phyloP scores from a whole-genome alignment of 1,284 basidiomycete genomes.

The Microstroma glucosiphilum region DNA sequence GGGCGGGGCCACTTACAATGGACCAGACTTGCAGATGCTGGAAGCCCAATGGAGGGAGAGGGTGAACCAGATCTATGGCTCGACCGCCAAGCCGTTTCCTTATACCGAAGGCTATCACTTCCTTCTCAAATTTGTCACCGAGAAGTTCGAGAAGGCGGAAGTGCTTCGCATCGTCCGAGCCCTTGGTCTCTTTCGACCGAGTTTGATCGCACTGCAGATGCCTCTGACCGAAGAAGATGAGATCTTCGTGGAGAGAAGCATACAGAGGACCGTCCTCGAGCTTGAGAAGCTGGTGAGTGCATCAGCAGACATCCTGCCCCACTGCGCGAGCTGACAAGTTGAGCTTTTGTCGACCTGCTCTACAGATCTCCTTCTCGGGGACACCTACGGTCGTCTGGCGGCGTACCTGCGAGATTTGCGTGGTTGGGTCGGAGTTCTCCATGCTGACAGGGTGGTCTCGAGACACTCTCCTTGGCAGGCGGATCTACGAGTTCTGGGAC shows the following conservation, averaged over 20 bases:
- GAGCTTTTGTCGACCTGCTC: background rate
- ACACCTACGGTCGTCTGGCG: constrained; percentile 99
- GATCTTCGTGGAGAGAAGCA: constrained; percentile 82
- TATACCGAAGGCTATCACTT: constrained; percentile 51
- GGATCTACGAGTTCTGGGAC: constrained; percentile 50
- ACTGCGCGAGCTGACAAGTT: background rate
- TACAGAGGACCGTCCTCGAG: constrained; percentile 76
- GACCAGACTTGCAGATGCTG: background rate
- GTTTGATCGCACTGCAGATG: constrained; percentile 80
- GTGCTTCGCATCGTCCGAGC: constrained; percentile 88
- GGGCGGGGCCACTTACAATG: background rate
- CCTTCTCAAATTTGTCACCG: constrained; percentile 46
- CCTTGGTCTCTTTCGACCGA: constrained; percentile 87
- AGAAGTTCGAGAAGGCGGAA: constrained; percentile 76
- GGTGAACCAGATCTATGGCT: constrained; percentile 42
- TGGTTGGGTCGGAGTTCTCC: constrained; percentile 92
- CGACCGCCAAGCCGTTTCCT: constrained; percentile 39
- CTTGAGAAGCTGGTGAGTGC: constrained; percentile 12
- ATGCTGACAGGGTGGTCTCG: constrained; percentile 63
- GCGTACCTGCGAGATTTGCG: constrained; percentile 90
- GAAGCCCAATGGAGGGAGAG: constrained; percentile 33
- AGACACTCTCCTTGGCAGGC: constrained; percentile 42
- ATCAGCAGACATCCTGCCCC: background rate
- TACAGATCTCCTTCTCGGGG: constrained; percentile 78
- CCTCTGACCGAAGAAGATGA: constrained; percentile 45